Conservation (phyloP, 2,329 filamentous ascomycete species). For the Fusarium zealandicum region DNA sequence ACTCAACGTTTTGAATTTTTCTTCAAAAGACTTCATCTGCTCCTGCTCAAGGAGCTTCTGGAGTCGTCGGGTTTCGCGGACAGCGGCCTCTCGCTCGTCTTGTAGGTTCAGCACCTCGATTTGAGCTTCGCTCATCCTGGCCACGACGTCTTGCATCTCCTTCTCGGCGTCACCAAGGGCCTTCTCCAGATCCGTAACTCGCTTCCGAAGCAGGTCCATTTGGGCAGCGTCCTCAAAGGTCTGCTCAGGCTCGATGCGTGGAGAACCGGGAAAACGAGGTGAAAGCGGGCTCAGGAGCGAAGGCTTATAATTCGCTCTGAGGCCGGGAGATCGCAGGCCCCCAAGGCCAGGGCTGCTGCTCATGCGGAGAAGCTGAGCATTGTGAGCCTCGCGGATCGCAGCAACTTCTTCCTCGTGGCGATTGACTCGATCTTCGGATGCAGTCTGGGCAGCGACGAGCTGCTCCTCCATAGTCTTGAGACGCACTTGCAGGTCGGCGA, state of each 20-base stretch:
- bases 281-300: slow-evolving; percentile 48
- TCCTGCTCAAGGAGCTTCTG: slow-evolving; percentile 72
- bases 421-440: slow-evolving; percentile 82
- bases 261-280: slow-evolving; percentile 46
- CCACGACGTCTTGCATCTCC: slow-evolving; percentile 84
- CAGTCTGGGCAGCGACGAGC: slow-evolving; percentile 81
- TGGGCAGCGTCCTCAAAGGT: slow-evolving; percentile 76
- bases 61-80: slow-evolving; percentile 73
- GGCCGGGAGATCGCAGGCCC: slow-evolving; percentile 45
- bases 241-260: slow-evolving; percentile 65
- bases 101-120: slow-evolving; percentile 84
- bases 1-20: slow-evolving; percentile 48
- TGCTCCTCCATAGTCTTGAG: slow-evolving; percentile 85
- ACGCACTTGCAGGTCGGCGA: slow-evolving; percentile 81
- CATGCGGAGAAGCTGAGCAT: slow-evolving; percentile 77
- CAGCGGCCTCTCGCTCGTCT: slow-evolving; percentile 75
- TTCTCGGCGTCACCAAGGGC: slow-evolving; percentile 66
- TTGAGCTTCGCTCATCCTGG: slow-evolving; percentile 80
- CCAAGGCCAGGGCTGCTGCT: slow-evolving; percentile 54
- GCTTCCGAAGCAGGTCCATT: slow-evolving; percentile 76
- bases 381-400: slow-evolving; percentile 78
- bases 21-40: slow-evolving; percentile 60
- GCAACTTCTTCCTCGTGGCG: slow-evolving; percentile 87
- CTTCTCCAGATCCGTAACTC: slow-evolving; percentile 84
- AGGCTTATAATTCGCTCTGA: slow-evolving; percentile 43